Evolutionary conservation across 345 rosid genomes (phyloP).

Genomic region (Gossypium turneri): DNA sequence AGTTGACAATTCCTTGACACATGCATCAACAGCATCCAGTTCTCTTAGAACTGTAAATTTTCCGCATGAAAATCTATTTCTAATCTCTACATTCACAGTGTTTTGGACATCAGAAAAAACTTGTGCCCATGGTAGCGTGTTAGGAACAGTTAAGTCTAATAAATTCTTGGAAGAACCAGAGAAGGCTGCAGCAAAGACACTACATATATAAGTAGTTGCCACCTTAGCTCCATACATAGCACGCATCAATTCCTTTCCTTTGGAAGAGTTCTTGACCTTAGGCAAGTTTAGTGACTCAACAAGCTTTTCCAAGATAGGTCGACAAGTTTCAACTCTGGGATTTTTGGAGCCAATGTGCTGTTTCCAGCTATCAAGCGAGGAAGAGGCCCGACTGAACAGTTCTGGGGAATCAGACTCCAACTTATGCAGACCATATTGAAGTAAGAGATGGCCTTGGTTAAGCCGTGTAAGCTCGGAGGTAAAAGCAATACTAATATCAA

Average conservation of each 20-base stretch:
- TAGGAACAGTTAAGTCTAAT: conserved; percentile 47
- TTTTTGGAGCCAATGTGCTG: conserved; percentile 57
- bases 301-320: conserved; percentile 49
- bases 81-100: conserved; percentile 46
- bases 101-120: conserved; percentile 53
- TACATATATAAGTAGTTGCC: conserved; percentile 65
- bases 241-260: conserved; percentile 84
- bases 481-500: conserved; percentile 71
- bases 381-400: conserved; percentile 45
- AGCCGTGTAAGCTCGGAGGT: conserved; percentile 77
- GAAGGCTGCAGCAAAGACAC: conserved; percentile 67
- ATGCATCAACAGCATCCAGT: conserved; percentile 53
- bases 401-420: conserved; percentile 48
- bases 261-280: conserved; percentile 81
- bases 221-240: conserved; percentile 90
- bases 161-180: conserved; percentile 59
- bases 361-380: conserved; percentile 78
- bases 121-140: conserved; percentile 50
- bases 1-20: conserved; percentile 56
- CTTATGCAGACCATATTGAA: conserved; percentile 62
- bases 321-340: conserved; percentile 58
- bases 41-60: conserved; percentile 50
- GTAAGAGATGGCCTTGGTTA: conserved; percentile 72
- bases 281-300: conserved; percentile 56
- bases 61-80: conserved; percentile 38